phyloP scores from a whole-genome alignment of 2,329 filamentous ascomycete species.

The Sordariomycetes sp. region DNA sequence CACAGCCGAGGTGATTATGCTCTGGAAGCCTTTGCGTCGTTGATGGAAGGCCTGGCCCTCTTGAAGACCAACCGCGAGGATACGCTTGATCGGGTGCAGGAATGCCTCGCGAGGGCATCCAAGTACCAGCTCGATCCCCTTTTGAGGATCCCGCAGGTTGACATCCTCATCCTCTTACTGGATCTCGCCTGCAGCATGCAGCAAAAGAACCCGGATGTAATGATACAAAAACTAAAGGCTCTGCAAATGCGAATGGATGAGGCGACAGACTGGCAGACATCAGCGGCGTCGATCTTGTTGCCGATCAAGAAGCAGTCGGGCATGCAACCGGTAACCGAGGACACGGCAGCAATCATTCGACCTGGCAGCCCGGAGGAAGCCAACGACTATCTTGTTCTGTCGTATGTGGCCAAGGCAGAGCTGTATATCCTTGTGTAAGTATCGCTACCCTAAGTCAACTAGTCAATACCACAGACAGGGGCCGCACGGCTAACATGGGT shows the following conservation, averaged over 20 bases:
- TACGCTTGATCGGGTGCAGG: slow-evolving; percentile 55
- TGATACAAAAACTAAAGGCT: slow-evolving; percentile 43
- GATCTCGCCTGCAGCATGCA: slow-evolving; percentile 59
- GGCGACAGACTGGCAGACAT: slow-evolving; percentile 32
- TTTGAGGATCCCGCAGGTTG: slow-evolving; percentile 52
- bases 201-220: slow-evolving; percentile 42
- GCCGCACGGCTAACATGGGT: neutral
- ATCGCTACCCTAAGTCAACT: neutral
- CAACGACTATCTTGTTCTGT: slow-evolving; percentile 43
- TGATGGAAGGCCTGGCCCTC: slow-evolving; percentile 58
- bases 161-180: slow-evolving; percentile 50
- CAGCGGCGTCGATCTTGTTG: slow-evolving; percentile 35
- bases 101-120: slow-evolving; percentile 59
- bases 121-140: slow-evolving; percentile 56
- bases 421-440: slow-evolving; percentile 40
- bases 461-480: neutral
- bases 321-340: slow-evolving; percentile 29
- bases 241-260: slow-evolving; percentile 52
- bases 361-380: slow-evolving; percentile 28
- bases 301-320: slow-evolving; percentile 39
- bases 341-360: slow-evolving; percentile 40
- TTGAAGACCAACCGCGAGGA: slow-evolving; percentile 52
- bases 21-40: slow-evolving; percentile 49
- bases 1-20: slow-evolving; percentile 46
- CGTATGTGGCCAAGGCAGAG: slow-evolving; percentile 47